Evolutionary conservation across 2,329 filamentous ascomycete species (phyloP).

Genomic region (Aspergillus sp.): DNA sequence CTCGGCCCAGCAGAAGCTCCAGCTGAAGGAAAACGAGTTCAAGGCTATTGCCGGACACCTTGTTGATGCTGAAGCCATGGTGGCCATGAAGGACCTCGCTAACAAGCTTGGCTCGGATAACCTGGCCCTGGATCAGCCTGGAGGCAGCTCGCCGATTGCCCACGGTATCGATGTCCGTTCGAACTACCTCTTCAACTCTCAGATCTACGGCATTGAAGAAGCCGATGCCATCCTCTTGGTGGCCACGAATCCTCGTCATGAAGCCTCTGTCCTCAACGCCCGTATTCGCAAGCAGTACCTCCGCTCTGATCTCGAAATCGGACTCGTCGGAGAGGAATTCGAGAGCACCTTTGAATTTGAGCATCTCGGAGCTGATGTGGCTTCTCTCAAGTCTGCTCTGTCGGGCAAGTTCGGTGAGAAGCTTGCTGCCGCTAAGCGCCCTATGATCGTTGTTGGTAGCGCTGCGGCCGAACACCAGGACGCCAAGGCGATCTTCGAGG

Average conservation of each 20-base stretch:
- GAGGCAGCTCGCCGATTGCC: slow-evolving; percentile 76
- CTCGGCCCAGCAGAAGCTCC: slow-evolving; percentile 72
- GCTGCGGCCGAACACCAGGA: slow-evolving; percentile 87
- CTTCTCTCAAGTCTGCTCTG: slow-evolving; percentile 79
- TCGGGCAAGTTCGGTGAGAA: slow-evolving; percentile 90
- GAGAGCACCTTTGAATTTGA: slow-evolving; percentile 95
- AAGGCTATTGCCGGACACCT: slow-evolving; percentile 91
- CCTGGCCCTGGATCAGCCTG: slow-evolving; percentile 84
- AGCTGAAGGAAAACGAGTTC: slow-evolving; percentile 88
- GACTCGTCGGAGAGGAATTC: slow-evolving; percentile 84
- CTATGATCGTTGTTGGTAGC: slow-evolving; percentile 95
- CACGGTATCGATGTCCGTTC: slow-evolving; percentile 92
- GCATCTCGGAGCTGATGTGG: slow-evolving; percentile 77
- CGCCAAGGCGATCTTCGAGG: slow-evolving; percentile 90
- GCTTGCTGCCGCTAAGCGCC: slow-evolving; percentile 78
- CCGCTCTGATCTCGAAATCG: slow-evolving; percentile 89
- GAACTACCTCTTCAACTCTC: slow-evolving; percentile 96
- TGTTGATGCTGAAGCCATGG: slow-evolving; percentile 86
- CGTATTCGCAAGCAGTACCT: slow-evolving; percentile 98
- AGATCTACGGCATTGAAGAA: slow-evolving; percentile 88
- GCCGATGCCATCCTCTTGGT: slow-evolving; percentile 89
- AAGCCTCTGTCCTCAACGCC: slow-evolving; percentile 92
- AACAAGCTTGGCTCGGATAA: slow-evolving; percentile 98
- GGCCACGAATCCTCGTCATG: slow-evolving; percentile 91
- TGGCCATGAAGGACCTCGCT: slow-evolving; percentile 94